These are phyloP conservation scores for Ascosphaera acerosa DNA, from an alignment of 2,329 filamentous ascomycete genomes.

Conservation along the genomic window DNA sequence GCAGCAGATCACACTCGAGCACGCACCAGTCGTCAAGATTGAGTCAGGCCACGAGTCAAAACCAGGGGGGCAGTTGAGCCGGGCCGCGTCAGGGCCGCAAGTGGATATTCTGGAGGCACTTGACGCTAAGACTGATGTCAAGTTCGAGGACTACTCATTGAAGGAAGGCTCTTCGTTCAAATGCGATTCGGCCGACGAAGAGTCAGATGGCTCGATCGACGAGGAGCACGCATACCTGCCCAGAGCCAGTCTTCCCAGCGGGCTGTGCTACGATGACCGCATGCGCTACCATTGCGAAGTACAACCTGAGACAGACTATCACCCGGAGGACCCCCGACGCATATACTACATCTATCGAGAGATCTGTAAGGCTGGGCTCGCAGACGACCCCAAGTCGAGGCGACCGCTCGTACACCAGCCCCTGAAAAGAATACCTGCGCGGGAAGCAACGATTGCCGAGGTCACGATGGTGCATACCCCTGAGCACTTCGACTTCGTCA, in stretches of 20 bases:
- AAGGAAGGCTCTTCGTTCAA: too few species aligned
- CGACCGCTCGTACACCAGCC: constrained; percentile 26
- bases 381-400: constrained; percentile 33
- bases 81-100: too few species aligned
- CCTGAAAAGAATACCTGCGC: constrained; percentile 45
- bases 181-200: constrained; percentile 15
- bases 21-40: too few species aligned
- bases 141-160: too few species aligned
- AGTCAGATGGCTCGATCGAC: constrained; percentile 19
- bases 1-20: too few species aligned
- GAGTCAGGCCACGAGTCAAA: too few species aligned
- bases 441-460: constrained; percentile 54
- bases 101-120: constrained; percentile 1
- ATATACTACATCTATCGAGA: constrained; percentile 86
- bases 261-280: constrained; percentile 70
- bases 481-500: constrained; percentile 59
- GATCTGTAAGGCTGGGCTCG: constrained; percentile 55
- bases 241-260: constrained; percentile 34
- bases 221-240: constrained; percentile 19
- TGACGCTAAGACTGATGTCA: constrained; percentile 4
- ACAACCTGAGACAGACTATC: constrained; percentile 41
- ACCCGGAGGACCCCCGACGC: constrained; percentile 79
- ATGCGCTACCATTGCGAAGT: constrained; percentile 93
- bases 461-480: constrained; percentile 54
- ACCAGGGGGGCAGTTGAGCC: too few species aligned